A percentile compares a stretch with the other conserved stretches of the same genome.
phyloP scores from a whole-genome alignment of 257 asterid genomes.

The Buddleja alternifolia region DNA sequence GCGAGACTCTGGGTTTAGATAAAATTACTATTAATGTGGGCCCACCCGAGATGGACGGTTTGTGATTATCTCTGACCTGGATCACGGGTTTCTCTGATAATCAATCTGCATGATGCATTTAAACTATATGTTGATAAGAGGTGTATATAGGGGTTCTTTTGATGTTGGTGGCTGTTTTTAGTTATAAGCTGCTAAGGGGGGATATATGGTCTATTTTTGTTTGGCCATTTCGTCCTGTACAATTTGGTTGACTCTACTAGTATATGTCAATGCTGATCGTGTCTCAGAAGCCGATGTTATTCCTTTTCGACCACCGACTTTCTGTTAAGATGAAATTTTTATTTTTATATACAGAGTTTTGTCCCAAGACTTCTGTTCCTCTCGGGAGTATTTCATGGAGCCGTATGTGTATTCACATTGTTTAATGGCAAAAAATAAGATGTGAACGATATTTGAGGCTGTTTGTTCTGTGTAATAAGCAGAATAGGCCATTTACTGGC shows the following conservation, averaged over 20 bases:
- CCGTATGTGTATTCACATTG: too few species aligned
- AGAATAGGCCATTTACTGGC: too few species aligned
- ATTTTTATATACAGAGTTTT: too few species aligned
- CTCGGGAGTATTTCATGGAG: too few species aligned
- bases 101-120: not conserved
- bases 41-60: too few species aligned
- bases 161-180: slow-evolving; percentile 27
- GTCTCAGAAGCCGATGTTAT: not conserved
- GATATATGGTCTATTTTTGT: slow-evolving; percentile 30
- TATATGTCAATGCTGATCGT: not conserved
- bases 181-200: slow-evolving; percentile 26
- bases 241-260: not conserved
- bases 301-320: not conserved
- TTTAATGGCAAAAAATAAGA: too few species aligned
- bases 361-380: not conserved
- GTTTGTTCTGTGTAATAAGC: too few species aligned
- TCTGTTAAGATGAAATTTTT: not conserved
- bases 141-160: slow-evolving; percentile 20
- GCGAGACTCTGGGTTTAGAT: too few species aligned
- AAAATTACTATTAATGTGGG: too few species aligned
- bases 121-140: not conserved
- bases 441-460: too few species aligned
- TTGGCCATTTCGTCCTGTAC: slow-evolving; percentile 21
- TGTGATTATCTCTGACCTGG: too few species aligned
- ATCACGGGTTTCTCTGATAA: too few species aligned